These are phyloP conservation scores for Capsella bursapastoris DNA, from an alignment of 345 rosid species.

Conservation along the genomic window DNA sequence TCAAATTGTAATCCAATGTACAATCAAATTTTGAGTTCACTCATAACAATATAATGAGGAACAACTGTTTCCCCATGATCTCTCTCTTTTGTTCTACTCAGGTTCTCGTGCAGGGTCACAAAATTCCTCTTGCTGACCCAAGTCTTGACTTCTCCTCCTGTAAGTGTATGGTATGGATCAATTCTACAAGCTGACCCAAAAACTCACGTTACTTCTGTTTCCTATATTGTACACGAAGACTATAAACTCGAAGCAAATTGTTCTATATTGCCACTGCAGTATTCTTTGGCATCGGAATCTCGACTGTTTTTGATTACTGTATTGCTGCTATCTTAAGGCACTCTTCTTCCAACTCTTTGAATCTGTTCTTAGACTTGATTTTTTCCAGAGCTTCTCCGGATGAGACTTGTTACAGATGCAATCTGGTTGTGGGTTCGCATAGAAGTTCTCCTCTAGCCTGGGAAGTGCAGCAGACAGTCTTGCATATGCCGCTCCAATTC, in stretches of 20 bases:
- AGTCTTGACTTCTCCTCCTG: constrained; percentile 14
- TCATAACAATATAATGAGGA: constrained; percentile 28
- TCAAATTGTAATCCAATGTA: constrained; percentile 41
- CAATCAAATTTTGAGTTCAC: constrained; percentile 36
- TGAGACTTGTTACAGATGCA: constrained; percentile 68
- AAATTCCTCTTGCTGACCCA: constrained; percentile 16
- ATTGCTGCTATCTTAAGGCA: constrained; percentile 31
- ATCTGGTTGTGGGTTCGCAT: constrained; percentile 89
- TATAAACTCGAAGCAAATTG: constrained; percentile 16
- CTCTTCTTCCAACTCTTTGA: constrained; percentile 31
- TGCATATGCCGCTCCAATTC: constrained; percentile 76
- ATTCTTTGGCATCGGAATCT: constrained; percentile 10
- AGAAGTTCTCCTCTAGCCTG: constrained; percentile 86
- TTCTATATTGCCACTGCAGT: constrained; percentile 15
- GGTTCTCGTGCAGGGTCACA: constrained; percentile 16
- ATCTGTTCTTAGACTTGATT: constrained; percentile 34
- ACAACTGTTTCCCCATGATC: constrained; percentile 16
- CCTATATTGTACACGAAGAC: constrained; percentile 35
- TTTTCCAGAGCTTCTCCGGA: constrained; percentile 33
- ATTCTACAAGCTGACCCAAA: constrained; percentile 30
- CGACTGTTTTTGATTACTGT: not conserved
- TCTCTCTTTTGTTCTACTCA: constrained; percentile 15
- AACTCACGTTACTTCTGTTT: constrained; percentile 15
- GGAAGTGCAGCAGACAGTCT: constrained; percentile 71
- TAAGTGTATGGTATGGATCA: constrained; percentile 25